These are phyloP conservation scores for Dioszegia aurantiaca DNA, from an alignment of 768 basidiomycete species.

Conservation along the genomic window DNA sequence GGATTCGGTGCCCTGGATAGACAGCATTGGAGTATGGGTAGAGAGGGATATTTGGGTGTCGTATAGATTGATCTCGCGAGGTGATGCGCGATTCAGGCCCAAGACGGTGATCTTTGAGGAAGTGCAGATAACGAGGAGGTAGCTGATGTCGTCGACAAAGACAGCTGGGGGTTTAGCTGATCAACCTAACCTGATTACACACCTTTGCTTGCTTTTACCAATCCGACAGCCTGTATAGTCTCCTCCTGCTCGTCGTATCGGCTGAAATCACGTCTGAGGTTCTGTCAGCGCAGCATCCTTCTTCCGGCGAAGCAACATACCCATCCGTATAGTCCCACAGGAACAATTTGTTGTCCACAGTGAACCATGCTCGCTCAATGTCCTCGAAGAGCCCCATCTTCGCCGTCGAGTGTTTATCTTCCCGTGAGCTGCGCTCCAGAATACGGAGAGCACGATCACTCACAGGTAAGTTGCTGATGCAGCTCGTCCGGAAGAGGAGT, in stretches of 20 bases:
- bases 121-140: conserved; percentile 84
- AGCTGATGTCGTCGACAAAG: conserved; percentile 88
- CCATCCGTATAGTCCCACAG: conserved; percentile 96
- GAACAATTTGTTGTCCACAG: conserved; percentile 88
- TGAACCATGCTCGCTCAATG: conserved; percentile 92
- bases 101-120: conserved; percentile 77
- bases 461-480: conserved; percentile 43
- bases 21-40: conserved; percentile 68
- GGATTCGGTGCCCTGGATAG: conserved; percentile 70
- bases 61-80: conserved; percentile 79
- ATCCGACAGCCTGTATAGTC: conserved; percentile 79
- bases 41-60: conserved; percentile 71
- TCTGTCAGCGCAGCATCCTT: background rate
- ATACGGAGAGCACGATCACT: conserved; percentile 4
- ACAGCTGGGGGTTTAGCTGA: conserved; percentile 54
- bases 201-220: conserved; percentile 66
- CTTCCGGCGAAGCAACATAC: conserved; percentile 56
- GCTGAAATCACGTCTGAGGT: conserved; percentile 73
- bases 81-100: conserved; percentile 63
- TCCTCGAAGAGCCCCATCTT: conserved; percentile 82
- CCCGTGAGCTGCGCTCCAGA: background rate
- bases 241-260: conserved; percentile 90
- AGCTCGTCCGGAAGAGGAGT: conserved; percentile 42
- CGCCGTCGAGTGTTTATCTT: conserved; percentile 42
- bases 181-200: conserved; percentile 7